Percentiles rank a stretch among this genome's conserved stretches.
Evolutionary conservation across 2,329 filamentous ascomycete species (phyloP).

Genomic region (Penicillium sp.): DNA sequence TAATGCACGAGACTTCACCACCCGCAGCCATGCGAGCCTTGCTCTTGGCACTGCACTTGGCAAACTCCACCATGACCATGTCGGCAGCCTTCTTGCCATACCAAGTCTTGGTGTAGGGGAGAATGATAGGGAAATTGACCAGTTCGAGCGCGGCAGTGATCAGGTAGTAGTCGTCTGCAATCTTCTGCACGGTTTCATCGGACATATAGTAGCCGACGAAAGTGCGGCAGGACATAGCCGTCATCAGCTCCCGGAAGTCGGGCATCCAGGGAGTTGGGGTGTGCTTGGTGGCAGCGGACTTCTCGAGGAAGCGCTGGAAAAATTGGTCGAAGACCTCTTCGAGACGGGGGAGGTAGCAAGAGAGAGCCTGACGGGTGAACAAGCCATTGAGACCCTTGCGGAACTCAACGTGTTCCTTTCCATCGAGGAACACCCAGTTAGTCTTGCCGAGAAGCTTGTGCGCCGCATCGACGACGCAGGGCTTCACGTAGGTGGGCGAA

Average conservation of each 20-base stretch:
- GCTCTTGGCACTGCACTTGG: constrained; percentile 86
- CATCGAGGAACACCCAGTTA: constrained; percentile 97
- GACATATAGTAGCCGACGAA: constrained; percentile 95
- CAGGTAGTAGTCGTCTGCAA: constrained; percentile 92
- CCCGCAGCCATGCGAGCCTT: constrained; percentile 87
- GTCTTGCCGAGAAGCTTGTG: constrained; percentile 85
- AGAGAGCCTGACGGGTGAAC: constrained; percentile 85
- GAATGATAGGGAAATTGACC: constrained; percentile 96
- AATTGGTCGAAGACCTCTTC: constrained; percentile 87
- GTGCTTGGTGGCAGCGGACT: constrained; percentile 65
- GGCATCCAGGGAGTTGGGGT: constrained; percentile 83
- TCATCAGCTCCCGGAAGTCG: constrained; percentile 89
- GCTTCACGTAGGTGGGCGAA: constrained; percentile 84
- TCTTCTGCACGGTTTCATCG: constrained; percentile 84
- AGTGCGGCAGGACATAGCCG: constrained; percentile 89
- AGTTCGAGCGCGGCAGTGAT: constrained; percentile 93
- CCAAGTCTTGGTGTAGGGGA: constrained; percentile 93
- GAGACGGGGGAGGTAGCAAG: constrained; percentile 82
- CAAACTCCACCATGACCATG: constrained; percentile 83
- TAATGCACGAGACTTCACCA: constrained; percentile 81
- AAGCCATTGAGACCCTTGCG: constrained; percentile 92
- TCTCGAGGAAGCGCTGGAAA: constrained; percentile 69
- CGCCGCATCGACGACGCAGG: constrained; percentile 90
- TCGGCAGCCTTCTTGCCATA: constrained; percentile 94
- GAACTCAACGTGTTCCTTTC: constrained; percentile 91